Evolutionary conservation across 257 asterid species (phyloP), one percentile per base, ranked within the genome.

Genomic region (Solanum phureja): DNA sequence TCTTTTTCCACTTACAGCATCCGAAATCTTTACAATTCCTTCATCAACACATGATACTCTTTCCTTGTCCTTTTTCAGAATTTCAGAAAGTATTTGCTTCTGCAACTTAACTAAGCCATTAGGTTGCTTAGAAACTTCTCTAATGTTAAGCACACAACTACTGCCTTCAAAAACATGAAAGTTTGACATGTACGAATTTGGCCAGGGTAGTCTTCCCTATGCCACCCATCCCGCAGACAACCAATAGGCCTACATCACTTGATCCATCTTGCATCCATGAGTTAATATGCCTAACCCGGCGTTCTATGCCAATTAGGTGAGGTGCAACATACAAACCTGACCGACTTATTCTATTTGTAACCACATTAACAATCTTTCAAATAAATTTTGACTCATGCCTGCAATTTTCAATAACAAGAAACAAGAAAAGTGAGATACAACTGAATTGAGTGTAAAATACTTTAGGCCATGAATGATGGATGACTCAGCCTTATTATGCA

Each of bases 141-240:
- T 84, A 9, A 89, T 79, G 72, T 84, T 87, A 66, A 76, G 87
- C 9, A 89, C 64, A 73, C 79, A 87, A 42, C 91, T 74, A 85
- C 91, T 87, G 11, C 49, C 62, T 62, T 87, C 88, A 46, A 89
- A 79, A 19, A 21, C 19, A 31, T 33, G n/a, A 76, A 38, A 60
- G 40, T 87, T 89, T 31, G 56, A 42, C 60, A 64, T 84, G 88
- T 87, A 87, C 79, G 72, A 58, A 60, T 87, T 83, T 87, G 83
- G 91, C 89, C 34, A 84, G 88, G 37, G 91, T 89, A 10, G 87
- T 83, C 88, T 87, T 89, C 75, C 88, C 88, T 11, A 84, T 89
- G 77, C 89, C 88, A 18, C 88, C 88, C 60, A 69, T 85, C 21
- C 89, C 85, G 29, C 34, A 87, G 58, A 89, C 46, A 44, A 64